Base-by-base conservation (phyloP, 2,329 filamentous ascomycete species). In the Neophaeococcomyces aloes region DNA sequence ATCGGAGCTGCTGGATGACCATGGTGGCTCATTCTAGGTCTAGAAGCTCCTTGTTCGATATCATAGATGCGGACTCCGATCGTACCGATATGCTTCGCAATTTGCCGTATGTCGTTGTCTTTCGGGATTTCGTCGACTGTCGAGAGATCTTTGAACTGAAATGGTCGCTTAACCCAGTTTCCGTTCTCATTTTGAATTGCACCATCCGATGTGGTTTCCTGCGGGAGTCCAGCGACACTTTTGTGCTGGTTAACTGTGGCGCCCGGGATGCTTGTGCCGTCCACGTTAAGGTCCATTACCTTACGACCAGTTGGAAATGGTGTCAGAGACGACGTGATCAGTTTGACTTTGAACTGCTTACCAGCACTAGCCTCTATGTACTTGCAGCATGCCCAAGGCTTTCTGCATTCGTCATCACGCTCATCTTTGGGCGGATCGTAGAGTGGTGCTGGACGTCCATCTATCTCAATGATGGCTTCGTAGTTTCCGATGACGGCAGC, bases 361-460 rank as follows among this genome's bases (percentile, higher is more conserved):
- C 38, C 38, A 11, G 19, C 38, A 32, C 13, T 14, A 33, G 29
- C 38, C 27, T 41, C 38, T 15, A 41, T 33, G 30, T 41, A 33
- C 27, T 21, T 32, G n/a, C 11, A 18, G 14, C 13, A 15, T 7
- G 10, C n/a, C 7, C 14, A 11, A 17, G n/a, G 10, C 7, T 19
- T 13, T n/a, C n/a, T n/a, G n/a, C n/a, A n/a, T 18, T 10, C 3
- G 27, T 15, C 14, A n/a, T 23, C 19, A n/a, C 13, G 4, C 8
- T 41, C 38, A 14, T 33, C 29, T 23, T 41, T 30, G 10, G 38
- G 29, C 3, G 38, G 29, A 32, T 33, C 29, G 27, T 41, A 33
- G n/a, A 33, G 29, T 8, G 11, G 29, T 17, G 34, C n/a, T 5
- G 29, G 5, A 14, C 10, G 29, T 23, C 38, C 29, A 25, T 21